Base-by-base conservation (phyloP, 805 yeast genomes). In the Candida manassasensis region DNA sequence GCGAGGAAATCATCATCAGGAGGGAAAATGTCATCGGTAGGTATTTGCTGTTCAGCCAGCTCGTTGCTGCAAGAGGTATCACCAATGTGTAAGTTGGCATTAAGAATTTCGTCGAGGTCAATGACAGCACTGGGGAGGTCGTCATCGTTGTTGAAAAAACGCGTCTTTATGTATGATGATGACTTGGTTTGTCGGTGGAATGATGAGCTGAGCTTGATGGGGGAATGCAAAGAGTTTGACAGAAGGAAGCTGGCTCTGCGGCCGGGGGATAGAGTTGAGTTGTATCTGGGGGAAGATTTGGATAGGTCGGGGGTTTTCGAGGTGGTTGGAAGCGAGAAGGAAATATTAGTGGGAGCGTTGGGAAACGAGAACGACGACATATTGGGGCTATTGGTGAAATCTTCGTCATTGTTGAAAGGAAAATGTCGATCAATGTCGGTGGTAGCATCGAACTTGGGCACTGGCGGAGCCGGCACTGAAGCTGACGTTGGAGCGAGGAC, bases 41-140 rank as follows among this genome's bases (percentile, higher is more conserved):
- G 21, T 6, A 30, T 30, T 19, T 30, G 32, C n/a, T 30, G 32
- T 16, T 21, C 21, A 21, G 19, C n/a, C 4, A 21, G 18, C 41
- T 32, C n/a, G 6, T 25, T 28, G 24, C 27, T 13, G 32, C 33
- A 19, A 16, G 22, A 14, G 10, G 35, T 21, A 27, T 35, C 50
- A 3, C 57, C 59, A 16, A 56, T 53, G 32, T 58, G 59, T 29
- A 56, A 40, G 34, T 53, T 53, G 4, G 63, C 61, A 36, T 59
- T 53, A 17, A 62, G 44, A 6, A 63, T 58, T 34, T 61, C 67
- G 40, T 64, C 69, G 29, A 64, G 50, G 38, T 64, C 71, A 16
- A 64, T 64, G 7, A 64, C 56, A 6, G 69, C 66, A 30, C 63
- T 64, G 3, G 69, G 69, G 2, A 61, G 48, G 8, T 16, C 33